Evolutionary conservation across 176 grass and related monocot genomes (phyloP).

Genomic region (Otatea glauca): DNA sequence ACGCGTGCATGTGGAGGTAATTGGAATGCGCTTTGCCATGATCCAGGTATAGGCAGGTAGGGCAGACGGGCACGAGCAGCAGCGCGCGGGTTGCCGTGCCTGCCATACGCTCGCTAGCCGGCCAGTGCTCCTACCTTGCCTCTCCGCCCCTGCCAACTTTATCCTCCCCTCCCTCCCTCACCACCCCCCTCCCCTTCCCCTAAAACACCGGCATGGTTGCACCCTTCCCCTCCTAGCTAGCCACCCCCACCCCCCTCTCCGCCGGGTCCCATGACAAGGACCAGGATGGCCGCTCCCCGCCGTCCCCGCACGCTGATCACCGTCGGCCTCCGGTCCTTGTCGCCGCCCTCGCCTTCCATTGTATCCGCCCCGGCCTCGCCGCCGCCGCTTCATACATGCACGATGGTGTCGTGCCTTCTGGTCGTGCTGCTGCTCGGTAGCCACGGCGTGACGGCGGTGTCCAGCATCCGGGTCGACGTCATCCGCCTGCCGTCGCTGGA

Average conservation of each 20-base stretch:
- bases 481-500: constrained; percentile 39
- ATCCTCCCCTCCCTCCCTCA: constrained; percentile 6
- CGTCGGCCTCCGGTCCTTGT: constrained; percentile 23
- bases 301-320: neutral
- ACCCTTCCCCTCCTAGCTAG: neutral
- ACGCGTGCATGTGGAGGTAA: neutral
- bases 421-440: neutral
- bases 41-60: neutral
- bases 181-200: neutral
- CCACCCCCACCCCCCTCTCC: neutral
- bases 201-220: constrained; percentile 12
- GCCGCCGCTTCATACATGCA: neutral
- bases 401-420: neutral
- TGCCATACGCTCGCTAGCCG: neutral
- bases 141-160: constrained; percentile 35
- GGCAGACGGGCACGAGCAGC: neutral
- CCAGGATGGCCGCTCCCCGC: neutral
- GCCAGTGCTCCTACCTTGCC: constrained; percentile 4
- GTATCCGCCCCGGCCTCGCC: neutral
- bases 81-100: neutral
- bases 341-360: neutral
- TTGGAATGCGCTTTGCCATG: neutral
- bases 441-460: neutral
- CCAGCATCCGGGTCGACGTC: constrained; percentile 53
- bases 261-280: neutral